These are phyloP conservation scores for Venturia oleaginea DNA, from an alignment of 2,329 filamentous ascomycete species.

Conservation along the genomic window DNA sequence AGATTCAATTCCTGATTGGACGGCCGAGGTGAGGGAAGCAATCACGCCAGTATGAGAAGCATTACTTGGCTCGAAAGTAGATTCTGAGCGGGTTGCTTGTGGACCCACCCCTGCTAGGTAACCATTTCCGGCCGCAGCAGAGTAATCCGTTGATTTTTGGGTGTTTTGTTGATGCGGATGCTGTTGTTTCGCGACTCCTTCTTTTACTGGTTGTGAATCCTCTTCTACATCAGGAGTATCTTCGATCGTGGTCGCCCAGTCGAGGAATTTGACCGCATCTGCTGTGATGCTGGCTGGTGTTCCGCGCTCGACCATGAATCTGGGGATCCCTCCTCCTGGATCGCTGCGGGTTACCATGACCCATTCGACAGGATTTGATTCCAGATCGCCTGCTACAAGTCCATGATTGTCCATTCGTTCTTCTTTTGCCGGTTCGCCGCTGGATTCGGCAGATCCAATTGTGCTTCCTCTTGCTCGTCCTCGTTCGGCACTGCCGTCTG, in stretches of 20 bases:
- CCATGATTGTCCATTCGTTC: constrained; percentile 24
- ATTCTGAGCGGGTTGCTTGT: background rate
- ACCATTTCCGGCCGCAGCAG: constrained; percentile 10
- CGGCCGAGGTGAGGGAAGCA: constrained; percentile 21
- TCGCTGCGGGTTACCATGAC: constrained; percentile 87
- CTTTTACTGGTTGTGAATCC: constrained; percentile 18
- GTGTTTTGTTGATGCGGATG: constrained; percentile 9
- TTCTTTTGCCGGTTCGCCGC: constrained; percentile 29
- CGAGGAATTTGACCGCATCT: constrained; percentile 72
- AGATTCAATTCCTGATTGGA: constrained; percentile 24
- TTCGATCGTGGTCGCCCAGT: constrained; percentile 58
- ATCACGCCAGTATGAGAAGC: constrained; percentile 20
- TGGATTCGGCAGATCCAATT: constrained; percentile 33
- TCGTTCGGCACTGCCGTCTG: constrained; percentile 19
- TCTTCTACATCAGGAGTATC: constrained; percentile 31
- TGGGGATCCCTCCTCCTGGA: constrained; percentile 77
- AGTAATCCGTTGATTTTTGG: constrained; percentile 5
- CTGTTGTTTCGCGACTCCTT: constrained; percentile 17
- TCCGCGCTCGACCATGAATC: constrained; percentile 84
- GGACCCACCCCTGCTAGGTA: constrained; percentile 7
- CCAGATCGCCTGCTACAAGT: constrained; percentile 34
- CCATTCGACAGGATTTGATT: constrained; percentile 70
- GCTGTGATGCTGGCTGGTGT: constrained; percentile 72
- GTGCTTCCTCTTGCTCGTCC: constrained; percentile 30
- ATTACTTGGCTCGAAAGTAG: constrained; percentile 5